Conservation (phyloP, 352 stramenopile species). For the Pythium aristosporum region DNA sequence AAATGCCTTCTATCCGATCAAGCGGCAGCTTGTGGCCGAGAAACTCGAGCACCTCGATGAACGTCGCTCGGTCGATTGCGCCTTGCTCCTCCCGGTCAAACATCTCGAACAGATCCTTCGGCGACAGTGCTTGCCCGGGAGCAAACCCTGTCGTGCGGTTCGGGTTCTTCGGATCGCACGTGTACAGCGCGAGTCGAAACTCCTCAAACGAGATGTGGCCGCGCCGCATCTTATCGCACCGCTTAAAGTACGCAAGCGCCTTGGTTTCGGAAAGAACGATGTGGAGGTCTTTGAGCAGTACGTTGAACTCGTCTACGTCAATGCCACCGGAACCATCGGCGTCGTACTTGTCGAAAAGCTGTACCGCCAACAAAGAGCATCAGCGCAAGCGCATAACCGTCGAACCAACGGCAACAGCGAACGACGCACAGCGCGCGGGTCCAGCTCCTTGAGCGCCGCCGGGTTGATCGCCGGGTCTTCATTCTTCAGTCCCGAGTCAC, state of each 20-base stretch:
- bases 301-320: slow-evolving; percentile 75
- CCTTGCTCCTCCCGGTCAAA: slow-evolving; percentile 73
- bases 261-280: slow-evolving; percentile 70
- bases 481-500: slow-evolving; percentile 40
- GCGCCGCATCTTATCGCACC: slow-evolving; percentile 60
- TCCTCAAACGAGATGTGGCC: slow-evolving; percentile 80
- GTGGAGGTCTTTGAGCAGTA: slow-evolving; percentile 58
- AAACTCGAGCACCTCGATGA: slow-evolving; percentile 69
- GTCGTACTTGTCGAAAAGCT: slow-evolving; percentile 88
- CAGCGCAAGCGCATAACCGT: background rate
- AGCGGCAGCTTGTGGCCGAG: slow-evolving; percentile 63
- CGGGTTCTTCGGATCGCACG: slow-evolving; percentile 79
- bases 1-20: slow-evolving; percentile 64
- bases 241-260: slow-evolving; percentile 73
- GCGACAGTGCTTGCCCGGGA: slow-evolving; percentile 61
- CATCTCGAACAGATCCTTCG: slow-evolving; percentile 83
- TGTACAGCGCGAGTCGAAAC: slow-evolving; percentile 74
- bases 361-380: background rate
- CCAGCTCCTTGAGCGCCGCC: slow-evolving; percentile 40
- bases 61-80: slow-evolving; percentile 62
- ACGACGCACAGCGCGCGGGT: slow-evolving; percentile 43
- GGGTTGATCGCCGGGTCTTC: slow-evolving; percentile 41
- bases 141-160: slow-evolving; percentile 65
- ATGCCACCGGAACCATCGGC: slow-evolving; percentile 72
- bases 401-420: background rate